Percentiles rank a stretch among this genome's conserved stretches.
phyloP scores from a whole-genome alignment of 1,284 basidiomycete species.

The Sporisorium scitamineum region DNA sequence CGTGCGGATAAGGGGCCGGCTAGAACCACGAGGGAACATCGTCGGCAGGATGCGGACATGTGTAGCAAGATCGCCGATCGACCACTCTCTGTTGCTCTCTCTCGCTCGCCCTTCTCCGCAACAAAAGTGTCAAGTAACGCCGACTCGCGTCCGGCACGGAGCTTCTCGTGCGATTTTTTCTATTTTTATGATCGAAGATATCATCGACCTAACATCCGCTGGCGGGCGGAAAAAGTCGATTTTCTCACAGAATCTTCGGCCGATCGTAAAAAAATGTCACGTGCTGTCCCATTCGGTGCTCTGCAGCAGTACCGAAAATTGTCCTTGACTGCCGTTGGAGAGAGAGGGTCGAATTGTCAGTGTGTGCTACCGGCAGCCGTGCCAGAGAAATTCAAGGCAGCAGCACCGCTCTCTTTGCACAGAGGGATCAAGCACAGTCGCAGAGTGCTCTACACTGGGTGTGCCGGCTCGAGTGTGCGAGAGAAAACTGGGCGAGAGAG shows the following conservation, averaged over 20 bases:
- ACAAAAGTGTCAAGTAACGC: slow-evolving; percentile 2
- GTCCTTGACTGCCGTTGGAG: not conserved
- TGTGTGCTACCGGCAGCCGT: too few relatives aligned
- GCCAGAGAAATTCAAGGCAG: not conserved
- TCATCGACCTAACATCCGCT: not conserved
- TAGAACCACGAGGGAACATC: too few relatives aligned
- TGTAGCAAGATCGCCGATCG: not conserved
- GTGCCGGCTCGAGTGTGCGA: not conserved
- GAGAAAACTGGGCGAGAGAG: slow-evolving; percentile 12
- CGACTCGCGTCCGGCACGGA: not conserved
- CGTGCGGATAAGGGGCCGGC: too few relatives aligned
- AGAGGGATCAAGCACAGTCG: not conserved
- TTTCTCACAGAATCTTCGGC: not conserved
- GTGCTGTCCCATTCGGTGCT: too few relatives aligned
- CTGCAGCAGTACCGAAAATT: not conserved
- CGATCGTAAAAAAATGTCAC: not conserved
- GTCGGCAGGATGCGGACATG: too few relatives aligned
- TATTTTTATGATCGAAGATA: not conserved
- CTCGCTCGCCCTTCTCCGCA: slow-evolving; percentile 1
- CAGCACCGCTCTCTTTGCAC: not conserved
- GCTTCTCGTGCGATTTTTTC: slow-evolving; percentile 3
- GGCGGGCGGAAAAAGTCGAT: not conserved
- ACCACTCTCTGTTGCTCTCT: not conserved
- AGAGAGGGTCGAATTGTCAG: not conserved
- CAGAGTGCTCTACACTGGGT: too few relatives aligned